Percentiles rank a stretch among this genome's conserved stretches.
Conservation (phyloP, 2,329 filamentous ascomycete species). For the Colletotrichum australisinense region DNA sequence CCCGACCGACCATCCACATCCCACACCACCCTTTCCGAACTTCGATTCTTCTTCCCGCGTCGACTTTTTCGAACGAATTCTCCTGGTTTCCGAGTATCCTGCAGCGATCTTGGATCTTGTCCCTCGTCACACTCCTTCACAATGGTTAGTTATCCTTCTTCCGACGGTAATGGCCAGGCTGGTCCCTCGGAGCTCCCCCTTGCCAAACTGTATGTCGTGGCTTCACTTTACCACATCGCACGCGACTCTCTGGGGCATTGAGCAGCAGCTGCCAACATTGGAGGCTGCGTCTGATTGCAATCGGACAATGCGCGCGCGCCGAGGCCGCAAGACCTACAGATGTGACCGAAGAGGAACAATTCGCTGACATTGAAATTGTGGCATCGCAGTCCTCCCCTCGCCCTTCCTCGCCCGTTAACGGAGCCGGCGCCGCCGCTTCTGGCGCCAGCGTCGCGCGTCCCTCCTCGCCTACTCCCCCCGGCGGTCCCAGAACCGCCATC, state of each 20-base stretch:
- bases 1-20: neutral
- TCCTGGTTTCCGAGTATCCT: conserved; percentile 39
- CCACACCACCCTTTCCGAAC: conserved; percentile 37
- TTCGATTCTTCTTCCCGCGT: conserved; percentile 36
- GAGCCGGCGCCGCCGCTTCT: conserved; percentile 63
- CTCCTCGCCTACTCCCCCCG: conserved; percentile 88
- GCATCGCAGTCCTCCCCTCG: conserved; percentile 66
- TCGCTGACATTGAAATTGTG: conserved; percentile 1
- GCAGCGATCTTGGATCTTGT: conserved; percentile 44
- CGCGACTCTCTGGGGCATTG: neutral
- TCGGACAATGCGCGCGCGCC: neutral
- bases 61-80: conserved; percentile 8
- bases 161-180: neutral
- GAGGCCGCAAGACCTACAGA: neutral
- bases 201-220: neutral
- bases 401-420: conserved; percentile 68
- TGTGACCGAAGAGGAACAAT: neutral
- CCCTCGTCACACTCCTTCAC: conserved; percentile 23
- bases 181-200: neutral
- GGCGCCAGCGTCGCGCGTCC: conserved; percentile 81
- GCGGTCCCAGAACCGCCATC: conserved; percentile 94
- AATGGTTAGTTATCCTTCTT: conserved; percentile 35
- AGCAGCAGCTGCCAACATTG: neutral
- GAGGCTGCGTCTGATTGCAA: neutral
- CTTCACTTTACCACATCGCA: neutral